phyloP scores from a whole-genome alignment of 192 early-diverging fungal species.

The Backusella tuberculispora region DNA sequence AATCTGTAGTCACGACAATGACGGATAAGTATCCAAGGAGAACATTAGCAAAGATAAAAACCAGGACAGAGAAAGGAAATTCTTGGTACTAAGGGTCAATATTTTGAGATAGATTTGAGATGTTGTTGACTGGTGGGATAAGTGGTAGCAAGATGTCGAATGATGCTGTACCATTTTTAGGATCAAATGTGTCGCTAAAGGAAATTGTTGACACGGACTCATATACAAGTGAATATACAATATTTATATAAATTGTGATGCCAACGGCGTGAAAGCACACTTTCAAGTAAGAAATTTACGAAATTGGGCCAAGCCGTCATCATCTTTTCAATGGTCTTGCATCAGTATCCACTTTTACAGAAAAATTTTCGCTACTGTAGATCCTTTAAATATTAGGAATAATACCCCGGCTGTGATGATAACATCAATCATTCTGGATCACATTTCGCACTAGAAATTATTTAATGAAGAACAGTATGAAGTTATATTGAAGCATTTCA shows the following conservation, averaged over 20 bases:
- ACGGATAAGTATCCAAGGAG: not conserved
- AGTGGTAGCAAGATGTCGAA: not conserved
- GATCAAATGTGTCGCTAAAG: not conserved
- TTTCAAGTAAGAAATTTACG: not conserved
- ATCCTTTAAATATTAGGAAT: not conserved
- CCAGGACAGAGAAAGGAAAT: not conserved
- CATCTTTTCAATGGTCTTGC: not conserved
- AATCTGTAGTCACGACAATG: not conserved
- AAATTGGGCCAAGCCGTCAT: not conserved
- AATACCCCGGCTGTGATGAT: not conserved
- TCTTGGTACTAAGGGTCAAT: not conserved
- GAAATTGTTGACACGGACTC: not conserved
- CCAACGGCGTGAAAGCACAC: not conserved
- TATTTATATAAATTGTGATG: not conserved
- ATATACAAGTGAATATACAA: not conserved
- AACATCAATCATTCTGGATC: too few relatives aligned
- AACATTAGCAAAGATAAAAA: not conserved
- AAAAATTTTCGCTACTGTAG: not conserved
- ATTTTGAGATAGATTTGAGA: constrained; percentile 4
- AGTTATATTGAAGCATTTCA: too few relatives aligned
- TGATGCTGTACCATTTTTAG: not conserved
- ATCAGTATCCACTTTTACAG: not conserved
- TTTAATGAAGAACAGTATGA: too few relatives aligned
- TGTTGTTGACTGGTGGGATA: not conserved
- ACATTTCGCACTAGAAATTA: too few relatives aligned